A percentile compares a stretch with the other conserved stretches of the same genome.
These are phyloP conservation scores for Heterobasidion occidentale DNA, from an alignment of 1,284 basidiomycete genomes.

Conservation along the genomic window DNA sequence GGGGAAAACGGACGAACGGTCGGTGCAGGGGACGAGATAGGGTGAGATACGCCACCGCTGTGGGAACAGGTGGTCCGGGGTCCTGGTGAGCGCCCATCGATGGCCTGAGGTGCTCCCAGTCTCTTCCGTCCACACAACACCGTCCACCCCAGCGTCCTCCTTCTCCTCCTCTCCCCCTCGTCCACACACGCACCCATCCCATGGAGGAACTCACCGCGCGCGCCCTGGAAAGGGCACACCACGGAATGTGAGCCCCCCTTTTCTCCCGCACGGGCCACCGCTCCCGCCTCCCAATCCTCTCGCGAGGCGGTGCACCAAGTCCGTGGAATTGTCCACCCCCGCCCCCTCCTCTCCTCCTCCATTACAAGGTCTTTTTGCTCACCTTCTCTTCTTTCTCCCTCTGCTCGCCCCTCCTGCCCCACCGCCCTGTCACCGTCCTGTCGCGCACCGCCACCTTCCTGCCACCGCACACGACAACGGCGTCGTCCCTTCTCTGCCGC, in stretches of 20 bases:
- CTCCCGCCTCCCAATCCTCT: background rate
- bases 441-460: background rate
- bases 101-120: background rate
- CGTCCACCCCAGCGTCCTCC: background rate
- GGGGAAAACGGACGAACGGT: background rate
- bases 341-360: background rate
- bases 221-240: background rate
- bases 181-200: background rate
- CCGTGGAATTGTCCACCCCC: constrained; percentile 1
- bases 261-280: background rate
- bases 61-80: background rate
- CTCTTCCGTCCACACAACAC: background rate
- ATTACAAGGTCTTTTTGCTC: background rate
- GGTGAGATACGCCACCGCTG: background rate
- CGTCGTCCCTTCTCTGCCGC: background rate
- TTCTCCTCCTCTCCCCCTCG: background rate
- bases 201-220: background rate
- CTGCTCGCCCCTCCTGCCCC: background rate
- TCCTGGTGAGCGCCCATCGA: background rate
- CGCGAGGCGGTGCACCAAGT: background rate
- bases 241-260: background rate
- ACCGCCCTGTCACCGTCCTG: background rate
- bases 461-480: background rate
- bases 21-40: background rate
- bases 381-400: background rate